phyloP scores from a whole-genome alignment of 768 basidiomycete genomes.

The Leccinum pellstonianum region DNA sequence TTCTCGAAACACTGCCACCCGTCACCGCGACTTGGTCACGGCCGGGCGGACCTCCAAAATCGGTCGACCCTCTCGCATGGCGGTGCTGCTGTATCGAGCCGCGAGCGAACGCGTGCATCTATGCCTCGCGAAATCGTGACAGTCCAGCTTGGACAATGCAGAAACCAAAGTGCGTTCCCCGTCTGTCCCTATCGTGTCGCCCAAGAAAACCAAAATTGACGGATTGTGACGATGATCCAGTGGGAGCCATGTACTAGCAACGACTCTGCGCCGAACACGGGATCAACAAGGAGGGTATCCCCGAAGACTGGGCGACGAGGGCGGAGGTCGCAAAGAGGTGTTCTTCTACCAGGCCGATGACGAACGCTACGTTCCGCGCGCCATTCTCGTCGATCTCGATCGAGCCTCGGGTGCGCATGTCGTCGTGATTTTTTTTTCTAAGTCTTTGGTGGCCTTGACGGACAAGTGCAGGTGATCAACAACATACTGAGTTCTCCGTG shows the following conservation, averaged over 20 bases:
- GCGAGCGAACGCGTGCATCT: conserved; percentile 4
- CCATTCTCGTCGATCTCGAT: conserved; percentile 94
- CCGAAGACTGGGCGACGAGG: conserved; percentile 98
- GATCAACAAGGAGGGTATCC: conserved; percentile 90
- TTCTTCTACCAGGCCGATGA: conserved; percentile 99
- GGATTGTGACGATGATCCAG: conserved; percentile 38
- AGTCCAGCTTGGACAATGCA: conserved; percentile 86
- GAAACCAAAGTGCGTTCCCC: conserved; percentile 73
- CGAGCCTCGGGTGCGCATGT: conserved; percentile 71
- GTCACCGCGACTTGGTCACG: too few relatives aligned
- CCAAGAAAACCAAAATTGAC: not conserved
- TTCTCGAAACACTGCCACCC: too few relatives aligned
- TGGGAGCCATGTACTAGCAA: conserved; percentile 98
- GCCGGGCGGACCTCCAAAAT: too few relatives aligned
- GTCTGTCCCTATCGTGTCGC: conserved; percentile 3
- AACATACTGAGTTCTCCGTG: conserved; percentile 88
- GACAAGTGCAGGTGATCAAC: conserved; percentile 78
- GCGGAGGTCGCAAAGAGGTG: conserved; percentile 97
- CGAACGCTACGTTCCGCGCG: conserved; percentile 96
- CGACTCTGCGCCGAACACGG: conserved; percentile 98
- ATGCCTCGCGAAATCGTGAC: conserved; percentile 88
- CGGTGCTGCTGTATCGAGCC: not conserved
- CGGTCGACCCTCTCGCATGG: too few relatives aligned
- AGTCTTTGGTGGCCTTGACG: not conserved
- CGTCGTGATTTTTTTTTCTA: not conserved